Conservation (phyloP, 2,329 filamentous ascomycete genomes). For the Leptosphaerulina australis region DNA sequence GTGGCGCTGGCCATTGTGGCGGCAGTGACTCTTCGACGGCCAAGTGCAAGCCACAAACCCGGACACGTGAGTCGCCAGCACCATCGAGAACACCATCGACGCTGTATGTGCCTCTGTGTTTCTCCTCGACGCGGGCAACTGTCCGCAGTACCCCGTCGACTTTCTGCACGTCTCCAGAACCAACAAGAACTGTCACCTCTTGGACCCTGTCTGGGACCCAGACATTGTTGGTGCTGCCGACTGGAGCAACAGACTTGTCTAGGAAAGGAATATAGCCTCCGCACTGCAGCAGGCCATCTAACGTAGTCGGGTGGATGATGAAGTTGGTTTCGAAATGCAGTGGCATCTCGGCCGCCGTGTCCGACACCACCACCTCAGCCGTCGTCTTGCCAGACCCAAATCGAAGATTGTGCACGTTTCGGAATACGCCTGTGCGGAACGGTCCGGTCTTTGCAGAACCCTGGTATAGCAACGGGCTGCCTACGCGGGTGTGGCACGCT, state of each 20-base stretch:
- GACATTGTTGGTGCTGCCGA: constrained; percentile 19
- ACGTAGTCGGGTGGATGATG: constrained; percentile 34
- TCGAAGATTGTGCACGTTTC: background rate
- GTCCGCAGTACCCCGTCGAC: constrained; percentile 6
- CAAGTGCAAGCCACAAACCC: constrained; percentile 30
- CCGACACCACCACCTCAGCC: constrained; percentile 1
- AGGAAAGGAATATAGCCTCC: constrained; percentile 39
- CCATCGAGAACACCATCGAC: constrained; percentile 32
- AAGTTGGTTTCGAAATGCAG: constrained; percentile 33
- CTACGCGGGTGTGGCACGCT: background rate
- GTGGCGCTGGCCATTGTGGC: constrained; percentile 6
- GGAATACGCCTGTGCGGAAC: background rate
- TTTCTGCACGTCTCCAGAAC: constrained; percentile 9
- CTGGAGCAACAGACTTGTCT: too few relatives aligned
- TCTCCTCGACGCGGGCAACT: constrained; percentile 25
- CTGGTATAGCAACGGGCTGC: background rate
- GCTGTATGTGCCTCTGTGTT: constrained; percentile 17
- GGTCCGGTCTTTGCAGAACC: background rate
- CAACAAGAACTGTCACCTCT: constrained; percentile 27
- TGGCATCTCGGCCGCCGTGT: constrained; percentile 37
- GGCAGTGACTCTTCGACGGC: constrained; percentile 20
- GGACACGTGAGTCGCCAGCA: constrained; percentile 23
- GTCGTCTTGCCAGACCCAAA: background rate
- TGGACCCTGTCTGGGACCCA: constrained; percentile 35
- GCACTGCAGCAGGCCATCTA: constrained; percentile 39